Evolutionary conservation across 2,329 filamentous ascomycete species (phyloP), one percentile per base, ranked within the genome.

Genomic region (Pseudocercospora cruenta): DNA sequence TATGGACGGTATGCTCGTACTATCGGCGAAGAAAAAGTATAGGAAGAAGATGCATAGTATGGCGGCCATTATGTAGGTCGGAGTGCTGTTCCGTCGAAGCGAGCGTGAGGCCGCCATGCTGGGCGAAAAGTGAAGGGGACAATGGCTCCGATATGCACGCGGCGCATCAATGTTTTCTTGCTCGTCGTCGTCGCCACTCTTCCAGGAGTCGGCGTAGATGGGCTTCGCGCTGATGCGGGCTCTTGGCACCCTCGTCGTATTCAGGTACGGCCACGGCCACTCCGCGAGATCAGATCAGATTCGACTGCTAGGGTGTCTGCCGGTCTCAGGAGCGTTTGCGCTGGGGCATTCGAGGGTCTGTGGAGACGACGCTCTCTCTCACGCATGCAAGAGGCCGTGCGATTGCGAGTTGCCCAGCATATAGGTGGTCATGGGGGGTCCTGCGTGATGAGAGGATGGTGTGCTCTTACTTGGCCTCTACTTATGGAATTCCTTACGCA

Each of bases 61-160:
- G 71, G 82, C 85, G 74, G 91, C 91, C 71, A 96, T 84, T 72
- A 90, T 78, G 70, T 94, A 82, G 62, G 91, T 94, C 76, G 91
- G 85, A 69, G 92, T 90, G 80, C 88, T 95, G 78, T 90, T 88
- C 82, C 91, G 91, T 82, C 92, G 92, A 77, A 94, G 86, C 69
- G 85, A 83, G 81, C 92, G 91, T 76, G 84, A 77, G 72, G 85
- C 80, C 73, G 84, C 85, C 86, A 88, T 87, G 65, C 62, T 81
- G 77, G 75, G 66, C 33, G 57, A 33, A 16, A 36, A 49, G 22
- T 28, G 33, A 24, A 24, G 22, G 51, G 39, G 43, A 31, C 39
- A n/a, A 55, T 31, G 55, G 62, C 19, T n/a, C 51, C 14, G 36
- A 45, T n/a, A n/a, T 24, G 51, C 8, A 31, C 51, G 57, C 19